Base-by-base conservation (phyloP, 1,284 basidiomycete species). In the Pisolithus thermaeus region DNA sequence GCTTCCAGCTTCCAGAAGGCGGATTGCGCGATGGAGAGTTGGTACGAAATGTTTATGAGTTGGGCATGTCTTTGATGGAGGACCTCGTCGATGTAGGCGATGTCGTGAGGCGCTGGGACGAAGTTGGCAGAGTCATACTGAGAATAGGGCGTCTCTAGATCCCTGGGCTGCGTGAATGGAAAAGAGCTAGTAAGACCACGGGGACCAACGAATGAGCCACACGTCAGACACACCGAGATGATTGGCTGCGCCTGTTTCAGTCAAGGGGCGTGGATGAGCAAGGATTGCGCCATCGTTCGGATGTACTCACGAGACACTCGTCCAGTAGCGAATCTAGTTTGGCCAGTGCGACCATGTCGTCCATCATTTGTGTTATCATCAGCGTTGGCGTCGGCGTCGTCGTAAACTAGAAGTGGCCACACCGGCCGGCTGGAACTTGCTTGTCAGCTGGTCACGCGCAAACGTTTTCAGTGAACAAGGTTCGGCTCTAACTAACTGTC, bases 141-240 rank as follows among this genome's bases (percentile, higher is more conserved):
- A 2, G 60, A 58, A 22, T 56, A 63, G 2, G 52, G 52, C 1
- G 60, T 58, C 20, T 60, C 61, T 6, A 64, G 59, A 9, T 56
- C 49, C 2, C 3, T 23, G 36, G 51, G 61, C 51, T 58, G 36
- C 23, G 39, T 39, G 43, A 38, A 43, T 22, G 20, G 39, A 4
- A n/a, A 11, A 9, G 23, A 44, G 14, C n/a, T 18, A 18, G 25
- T 11, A 5, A 27, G 43, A 32, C 8, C n/a, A 12, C 16, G 23
- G 6, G 14, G 2, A 42, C 23, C n/a, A 45, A 35, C 12, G 12
- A 35, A 35, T 12, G 12, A 35, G 32, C 32, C 32, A 35, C 32
- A 35, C 12, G n/a, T 28, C 32, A 16, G 27, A 45, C 43, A 18
- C n/a, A 45, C 43, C 12, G 20, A 30, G 14, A 32, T n/a, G n/a